Conservation (phyloP, 2,329 filamentous ascomycete species). For the Pseudocercospora ulei region DNA sequence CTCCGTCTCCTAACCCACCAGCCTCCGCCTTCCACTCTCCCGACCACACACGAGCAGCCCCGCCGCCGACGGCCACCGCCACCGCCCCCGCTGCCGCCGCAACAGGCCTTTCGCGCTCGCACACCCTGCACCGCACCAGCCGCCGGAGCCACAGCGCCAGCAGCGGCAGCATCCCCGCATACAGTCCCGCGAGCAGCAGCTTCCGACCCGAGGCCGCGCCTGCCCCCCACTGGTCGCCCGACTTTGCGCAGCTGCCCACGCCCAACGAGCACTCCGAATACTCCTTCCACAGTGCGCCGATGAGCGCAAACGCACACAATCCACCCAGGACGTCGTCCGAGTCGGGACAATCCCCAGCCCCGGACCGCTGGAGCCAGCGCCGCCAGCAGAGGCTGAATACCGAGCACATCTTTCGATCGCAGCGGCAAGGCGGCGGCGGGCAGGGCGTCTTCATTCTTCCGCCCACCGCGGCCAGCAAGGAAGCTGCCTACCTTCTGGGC, state of each 20-base stretch:
- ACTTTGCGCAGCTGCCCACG: conserved; percentile 23
- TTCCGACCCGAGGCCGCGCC: conserved; percentile 14
- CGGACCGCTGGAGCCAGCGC: conserved; percentile 35
- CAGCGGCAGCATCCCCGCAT: conserved; percentile 5
- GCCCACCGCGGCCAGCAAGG: conserved; percentile 16
- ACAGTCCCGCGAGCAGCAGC: not conserved
- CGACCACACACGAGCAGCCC: conserved; percentile 15
- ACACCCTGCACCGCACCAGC: conserved; percentile 25
- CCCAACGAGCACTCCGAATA: conserved; percentile 19
- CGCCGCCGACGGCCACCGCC: conserved; percentile 15
- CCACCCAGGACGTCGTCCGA: conserved; percentile 33
- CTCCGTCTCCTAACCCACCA: conserved; percentile 8
- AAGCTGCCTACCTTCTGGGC: conserved; percentile 15
- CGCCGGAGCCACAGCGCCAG: conserved; percentile 11
- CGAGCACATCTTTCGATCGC: conserved; percentile 36
- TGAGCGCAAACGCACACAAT: conserved; percentile 26
- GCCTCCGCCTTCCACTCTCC: conserved; percentile 15
- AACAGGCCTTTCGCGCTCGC: conserved; percentile 23
- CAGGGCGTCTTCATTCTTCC: conserved; percentile 23
- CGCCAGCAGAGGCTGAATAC: conserved; percentile 35
- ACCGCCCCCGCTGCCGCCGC: not conserved
- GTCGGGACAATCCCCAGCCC: conserved; percentile 26
- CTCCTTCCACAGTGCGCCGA: conserved; percentile 23
- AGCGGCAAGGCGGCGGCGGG: conserved; percentile 31
- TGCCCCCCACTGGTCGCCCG: conserved; percentile 22